phyloP scores from a whole-genome alignment of 108 stramenopile species.

The Cyclotella sp. region DNA sequence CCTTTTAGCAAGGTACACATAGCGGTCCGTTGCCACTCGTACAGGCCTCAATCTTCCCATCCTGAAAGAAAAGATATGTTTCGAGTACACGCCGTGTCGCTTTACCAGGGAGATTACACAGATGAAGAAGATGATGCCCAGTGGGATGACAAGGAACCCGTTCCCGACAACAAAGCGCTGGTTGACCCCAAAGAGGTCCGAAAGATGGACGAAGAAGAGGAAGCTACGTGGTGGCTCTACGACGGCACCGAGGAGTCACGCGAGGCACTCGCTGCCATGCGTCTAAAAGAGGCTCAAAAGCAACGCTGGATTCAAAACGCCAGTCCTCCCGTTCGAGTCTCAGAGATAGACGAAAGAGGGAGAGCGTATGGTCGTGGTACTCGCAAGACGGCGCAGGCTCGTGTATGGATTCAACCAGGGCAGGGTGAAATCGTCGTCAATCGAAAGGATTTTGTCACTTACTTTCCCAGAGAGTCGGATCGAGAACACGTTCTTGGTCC shows the following conservation, averaged over 20 bases:
- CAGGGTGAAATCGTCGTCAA: constrained; percentile 89
- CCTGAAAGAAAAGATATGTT: constrained; percentile 38
- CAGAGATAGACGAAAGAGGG: constrained; percentile 84
- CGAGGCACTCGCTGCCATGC: constrained; percentile 52
- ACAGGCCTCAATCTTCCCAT: constrained; percentile 17
- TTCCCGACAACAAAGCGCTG: constrained; percentile 28
- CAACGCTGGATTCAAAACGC: constrained; percentile 75
- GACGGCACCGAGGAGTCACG: constrained; percentile 64
- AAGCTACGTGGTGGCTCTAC: constrained; percentile 54
- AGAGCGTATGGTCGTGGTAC: constrained; percentile 94
- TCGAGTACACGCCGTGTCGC: constrained; percentile 75
- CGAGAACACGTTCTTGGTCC: constrained; percentile 84
- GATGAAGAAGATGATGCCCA: constrained; percentile 56
- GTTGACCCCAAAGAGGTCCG: constrained; percentile 52
- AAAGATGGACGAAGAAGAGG: constrained; percentile 44
- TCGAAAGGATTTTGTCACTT: constrained; percentile 79
- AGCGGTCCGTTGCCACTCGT: constrained; percentile 11
- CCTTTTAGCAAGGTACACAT: background rate
- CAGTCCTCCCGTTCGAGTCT: constrained; percentile 60
- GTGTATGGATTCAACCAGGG: constrained; percentile 95
- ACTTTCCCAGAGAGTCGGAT: constrained; percentile 83
- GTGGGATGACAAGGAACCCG: constrained; percentile 36
- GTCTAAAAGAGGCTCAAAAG: constrained; percentile 49
- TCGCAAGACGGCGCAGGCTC: constrained; percentile 92
- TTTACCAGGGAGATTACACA: constrained; percentile 65